phyloP scores from a whole-genome alignment of 1,284 basidiomycete genomes.

The Apiotrichum siamense region DNA sequence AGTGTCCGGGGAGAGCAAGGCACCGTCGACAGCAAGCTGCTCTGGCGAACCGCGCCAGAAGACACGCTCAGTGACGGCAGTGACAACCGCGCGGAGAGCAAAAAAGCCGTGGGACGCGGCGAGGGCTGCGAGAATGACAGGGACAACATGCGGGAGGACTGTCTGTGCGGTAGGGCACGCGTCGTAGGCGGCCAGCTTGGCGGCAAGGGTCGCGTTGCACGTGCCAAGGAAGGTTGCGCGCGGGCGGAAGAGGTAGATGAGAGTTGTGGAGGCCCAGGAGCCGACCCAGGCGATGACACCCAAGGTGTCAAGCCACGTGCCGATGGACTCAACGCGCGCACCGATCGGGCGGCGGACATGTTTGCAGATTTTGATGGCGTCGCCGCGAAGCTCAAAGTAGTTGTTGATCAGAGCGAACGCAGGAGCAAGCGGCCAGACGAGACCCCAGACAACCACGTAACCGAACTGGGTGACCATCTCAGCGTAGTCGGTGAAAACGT shows the following conservation, averaged over 20 bases:
- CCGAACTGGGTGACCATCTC: slow-evolving; percentile 95
- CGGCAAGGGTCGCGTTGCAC: slow-evolving; percentile 15
- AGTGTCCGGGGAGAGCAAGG: neutral
- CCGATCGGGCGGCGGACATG: slow-evolving; percentile 83
- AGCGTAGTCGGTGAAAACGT: slow-evolving; percentile 74
- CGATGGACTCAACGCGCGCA: slow-evolving; percentile 78
- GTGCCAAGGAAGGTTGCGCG: neutral
- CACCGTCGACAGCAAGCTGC: slow-evolving; percentile 31
- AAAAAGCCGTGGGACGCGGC: slow-evolving; percentile 75
- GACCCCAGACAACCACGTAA: slow-evolving; percentile 83
- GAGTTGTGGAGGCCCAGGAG: slow-evolving; percentile 73
- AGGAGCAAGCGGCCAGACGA: slow-evolving; percentile 91
- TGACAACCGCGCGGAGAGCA: slow-evolving; percentile 58
- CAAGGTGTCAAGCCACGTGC: slow-evolving; percentile 86
- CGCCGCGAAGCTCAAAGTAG: slow-evolving; percentile 82
- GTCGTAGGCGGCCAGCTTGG: slow-evolving; percentile 32
- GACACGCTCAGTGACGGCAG: slow-evolving; percentile 64
- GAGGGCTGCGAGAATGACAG: slow-evolving; percentile 67
- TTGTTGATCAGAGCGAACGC: slow-evolving; percentile 56
- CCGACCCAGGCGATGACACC: slow-evolving; percentile 83
- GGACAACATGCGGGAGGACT: slow-evolving; percentile 50
- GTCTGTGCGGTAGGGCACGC: slow-evolving; percentile 24
- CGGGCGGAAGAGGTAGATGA: slow-evolving; percentile 74
- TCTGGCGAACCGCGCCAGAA: slow-evolving; percentile 68
- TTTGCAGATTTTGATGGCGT: slow-evolving; percentile 89